Evolutionary conservation across 257 asterid species (phyloP), one percentile per base, ranked within the genome.

Genomic region (Solanum sejunctum): DNA sequence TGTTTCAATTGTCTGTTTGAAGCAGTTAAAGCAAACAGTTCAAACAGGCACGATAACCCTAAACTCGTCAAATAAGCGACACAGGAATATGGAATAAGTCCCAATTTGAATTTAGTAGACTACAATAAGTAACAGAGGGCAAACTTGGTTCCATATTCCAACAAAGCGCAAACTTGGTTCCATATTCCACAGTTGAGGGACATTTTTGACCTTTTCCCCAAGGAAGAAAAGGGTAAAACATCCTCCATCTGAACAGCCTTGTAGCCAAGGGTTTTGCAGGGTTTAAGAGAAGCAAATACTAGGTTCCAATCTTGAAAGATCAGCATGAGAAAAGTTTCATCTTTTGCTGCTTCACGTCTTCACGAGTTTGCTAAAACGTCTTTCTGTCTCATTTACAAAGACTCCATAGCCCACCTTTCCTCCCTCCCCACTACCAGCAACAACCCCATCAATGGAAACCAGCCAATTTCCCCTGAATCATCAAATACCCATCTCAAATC

Each of bases 301-400:
- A 51, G 23, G 82, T 51, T 49, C 45, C 2, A 54, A 57, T 78
- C 26, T 26, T 43, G 71, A 72, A 80, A 80, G 20, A 85, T 85
- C 88, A 67, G 87, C 91, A 95, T 93, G 99, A 91, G 94, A 90
- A 90, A 91, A 91, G 92, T 90, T 90, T 88, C 96, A 41, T 88
- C 92, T 57, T 89, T 84, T 54, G 83, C 92, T 60, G 83, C 90
- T 75, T 78, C 83, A 41, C 90, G 81, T 80, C 90, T 93, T 28
- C 91, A 61, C 13, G 92, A 89, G 39, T 86, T 56, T 86, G 18
- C 91, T 84, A 88, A 60, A 85, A 17, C 84, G 70, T 87, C 86
- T 16, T 49, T 78, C 81, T 85, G 91, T 83, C 86, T 87, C 82
- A 20, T 85, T 67, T 77, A 89, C 52, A 89, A 87, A 85, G 87